A percentile compares a stretch with the other conserved stretches of the same genome.
These are phyloP conservation scores for Sphaerobolus stellatus DNA, from an alignment of 1,284 basidiomycete genomes.

Conservation along the genomic window DNA sequence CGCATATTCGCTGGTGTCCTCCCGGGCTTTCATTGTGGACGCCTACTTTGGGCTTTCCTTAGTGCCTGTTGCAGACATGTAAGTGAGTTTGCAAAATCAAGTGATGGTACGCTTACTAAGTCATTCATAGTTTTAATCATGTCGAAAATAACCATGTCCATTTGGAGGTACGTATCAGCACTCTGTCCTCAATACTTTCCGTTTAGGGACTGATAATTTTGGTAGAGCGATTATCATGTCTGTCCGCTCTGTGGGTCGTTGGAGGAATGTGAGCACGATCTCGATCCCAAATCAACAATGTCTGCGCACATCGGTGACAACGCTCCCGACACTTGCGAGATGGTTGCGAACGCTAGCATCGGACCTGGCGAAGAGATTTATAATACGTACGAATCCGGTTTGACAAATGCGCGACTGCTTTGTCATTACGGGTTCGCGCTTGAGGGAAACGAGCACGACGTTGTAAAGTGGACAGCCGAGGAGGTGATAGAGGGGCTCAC, in stretches of 20 bases:
- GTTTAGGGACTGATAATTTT: slow-evolving; percentile 4
- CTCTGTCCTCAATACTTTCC: too few relatives aligned
- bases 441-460: slow-evolving; percentile 61
- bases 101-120: neutral
- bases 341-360: slow-evolving; percentile 57
- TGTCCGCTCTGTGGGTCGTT: slow-evolving; percentile 80
- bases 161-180: slow-evolving; percentile 67
- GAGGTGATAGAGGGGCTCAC: slow-evolving; percentile 28
- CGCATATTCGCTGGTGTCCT: slow-evolving; percentile 81
- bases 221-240: slow-evolving; percentile 79
- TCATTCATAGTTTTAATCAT: slow-evolving; percentile 77
- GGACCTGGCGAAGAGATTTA: slow-evolving; percentile 64
- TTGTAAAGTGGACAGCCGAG: slow-evolving; percentile 45
- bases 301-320: slow-evolving; percentile 3
- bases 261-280: slow-evolving; percentile 72
- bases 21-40: slow-evolving; percentile 86
- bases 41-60: slow-evolving; percentile 82
- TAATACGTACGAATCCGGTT: slow-evolving; percentile 79
- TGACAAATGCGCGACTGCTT: slow-evolving; percentile 71
- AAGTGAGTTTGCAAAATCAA: slow-evolving; percentile 31
- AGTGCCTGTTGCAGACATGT: slow-evolving; percentile 89
- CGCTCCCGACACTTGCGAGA: slow-evolving; percentile 28
- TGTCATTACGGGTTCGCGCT: slow-evolving; percentile 75
- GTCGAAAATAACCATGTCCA: slow-evolving; percentile 70
- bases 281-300: slow-evolving; percentile 18